A percentile compares a stretch with the other conserved stretches of the same genome.
Evolutionary conservation across 2,329 filamentous ascomycete genomes (phyloP).

Genomic region (Phymatotrichopsis omnivora): DNA sequence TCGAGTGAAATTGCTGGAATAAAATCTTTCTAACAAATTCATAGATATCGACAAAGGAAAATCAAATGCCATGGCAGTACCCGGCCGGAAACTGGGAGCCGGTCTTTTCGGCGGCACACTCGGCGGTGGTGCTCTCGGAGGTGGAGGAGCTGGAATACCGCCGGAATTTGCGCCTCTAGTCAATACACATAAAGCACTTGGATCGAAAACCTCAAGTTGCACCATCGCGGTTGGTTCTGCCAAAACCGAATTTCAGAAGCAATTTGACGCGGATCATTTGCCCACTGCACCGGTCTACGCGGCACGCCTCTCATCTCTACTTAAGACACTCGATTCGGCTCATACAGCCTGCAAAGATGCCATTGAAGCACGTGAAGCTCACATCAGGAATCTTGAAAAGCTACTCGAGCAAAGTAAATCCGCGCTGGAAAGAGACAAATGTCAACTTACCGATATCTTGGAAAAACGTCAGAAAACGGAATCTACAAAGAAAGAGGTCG

Average conservation of each 20-base stretch:
- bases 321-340: slow-evolving; percentile 78
- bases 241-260: slow-evolving; percentile 72
- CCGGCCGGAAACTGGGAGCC: slow-evolving; percentile 44
- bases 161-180: slow-evolving; percentile 68
- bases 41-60: slow-evolving; percentile 51
- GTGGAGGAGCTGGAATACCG: slow-evolving; percentile 50
- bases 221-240: slow-evolving; percentile 60
- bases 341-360: slow-evolving; percentile 82
- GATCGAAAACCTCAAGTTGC: slow-evolving; percentile 59
- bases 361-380: slow-evolving; percentile 68
- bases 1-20: slow-evolving; percentile 1
- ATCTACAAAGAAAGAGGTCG: slow-evolving; percentile 74
- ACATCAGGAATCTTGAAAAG: slow-evolving; percentile 74
- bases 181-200: slow-evolving; percentile 59
- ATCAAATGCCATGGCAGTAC: slow-evolving; percentile 35
- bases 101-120: slow-evolving; percentile 54
- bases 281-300: slow-evolving; percentile 86
- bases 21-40: not conserved
- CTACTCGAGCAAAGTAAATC: slow-evolving; percentile 63
- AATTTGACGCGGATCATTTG: slow-evolving; percentile 60
- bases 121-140: slow-evolving; percentile 39
- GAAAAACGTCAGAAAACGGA: slow-evolving; percentile 65
- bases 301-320: slow-evolving; percentile 74
- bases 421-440: slow-evolving; percentile 60
- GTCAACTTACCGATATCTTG: slow-evolving; percentile 52